These are phyloP conservation scores for Trichophyton benhamiae DNA, from an alignment of 2,329 filamentous ascomycete species.

Conservation along the genomic window DNA sequence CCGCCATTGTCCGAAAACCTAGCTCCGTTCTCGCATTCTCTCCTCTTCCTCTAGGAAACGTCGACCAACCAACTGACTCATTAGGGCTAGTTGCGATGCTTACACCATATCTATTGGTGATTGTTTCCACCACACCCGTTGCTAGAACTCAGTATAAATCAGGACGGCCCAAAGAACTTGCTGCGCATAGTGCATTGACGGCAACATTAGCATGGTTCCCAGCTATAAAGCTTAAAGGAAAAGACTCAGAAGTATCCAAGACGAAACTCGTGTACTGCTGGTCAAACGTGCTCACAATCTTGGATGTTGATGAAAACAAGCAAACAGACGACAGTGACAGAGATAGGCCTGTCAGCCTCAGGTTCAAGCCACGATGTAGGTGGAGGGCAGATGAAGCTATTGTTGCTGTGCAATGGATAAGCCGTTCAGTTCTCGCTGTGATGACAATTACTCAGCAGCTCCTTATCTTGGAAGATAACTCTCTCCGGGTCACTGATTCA, in stretches of 20 bases:
- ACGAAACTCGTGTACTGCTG: slow-evolving; percentile 92
- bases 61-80: slow-evolving; percentile 73
- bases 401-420: slow-evolving; percentile 93
- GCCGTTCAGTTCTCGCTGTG: slow-evolving; percentile 78
- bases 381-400: slow-evolving; percentile 95
- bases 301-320: slow-evolving; percentile 69
- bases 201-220: slow-evolving; percentile 96
- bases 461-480: slow-evolving; percentile 80
- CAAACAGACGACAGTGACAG: slow-evolving; percentile 47
- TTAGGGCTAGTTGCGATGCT: slow-evolving; percentile 90
- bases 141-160: slow-evolving; percentile 96
- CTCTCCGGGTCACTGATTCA: slow-evolving; percentile 81
- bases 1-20: slow-evolving; percentile 61
- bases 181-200: slow-evolving; percentile 79
- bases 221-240: slow-evolving; percentile 76
- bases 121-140: slow-evolving; percentile 91
- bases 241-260: slow-evolving; percentile 53
- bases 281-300: slow-evolving; percentile 91
- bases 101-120: slow-evolving; percentile 87
- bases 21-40: slow-evolving; percentile 91
- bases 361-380: slow-evolving; percentile 69
- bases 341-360: slow-evolving; percentile 64
- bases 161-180: slow-evolving; percentile 77
- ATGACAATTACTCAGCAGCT: slow-evolving; percentile 89
- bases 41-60: slow-evolving; percentile 82